A percentile compares a stretch with the other conserved stretches of the same genome.
Conservation (phyloP, 2,329 filamentous ascomycete genomes). For the Phialemoniopsis sp. region DNA sequence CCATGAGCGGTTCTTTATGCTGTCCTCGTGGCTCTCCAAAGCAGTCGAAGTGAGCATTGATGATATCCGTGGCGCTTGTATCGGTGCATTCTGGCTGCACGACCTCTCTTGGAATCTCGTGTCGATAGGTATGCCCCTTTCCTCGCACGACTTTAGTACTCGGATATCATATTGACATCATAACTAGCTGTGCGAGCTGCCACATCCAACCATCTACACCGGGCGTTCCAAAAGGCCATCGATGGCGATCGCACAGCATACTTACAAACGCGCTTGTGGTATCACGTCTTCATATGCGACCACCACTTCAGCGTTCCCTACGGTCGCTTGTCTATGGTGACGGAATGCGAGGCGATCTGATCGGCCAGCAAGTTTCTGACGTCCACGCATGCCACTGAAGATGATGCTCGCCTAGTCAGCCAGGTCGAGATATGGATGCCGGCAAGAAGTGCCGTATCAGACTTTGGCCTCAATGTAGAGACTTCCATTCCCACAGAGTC, state of each 20-base stretch:
- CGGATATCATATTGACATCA: not conserved
- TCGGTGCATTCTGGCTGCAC: slow-evolving; percentile 5
- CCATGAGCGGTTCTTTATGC: not conserved
- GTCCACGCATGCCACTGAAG: slow-evolving; percentile 5
- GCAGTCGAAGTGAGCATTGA: slow-evolving; percentile 1
- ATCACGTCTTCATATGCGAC: slow-evolving; percentile 5
- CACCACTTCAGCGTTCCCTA: slow-evolving; percentile 6
- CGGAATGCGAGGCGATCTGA: slow-evolving; percentile 1
- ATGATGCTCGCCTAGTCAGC: slow-evolving; percentile 10
- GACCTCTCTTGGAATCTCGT: slow-evolving; percentile 4
- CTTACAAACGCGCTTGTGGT: slow-evolving; percentile 1
- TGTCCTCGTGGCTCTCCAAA: slow-evolving; percentile 1
- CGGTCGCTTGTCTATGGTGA: slow-evolving; percentile 9
- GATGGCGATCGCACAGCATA: not conserved
- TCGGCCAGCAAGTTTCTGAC: slow-evolving; percentile 2
- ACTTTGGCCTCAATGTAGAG: not conserved
- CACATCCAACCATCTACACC: slow-evolving; percentile 2
- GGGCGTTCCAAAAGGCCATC: not conserved
- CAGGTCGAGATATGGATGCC: slow-evolving; percentile 11
- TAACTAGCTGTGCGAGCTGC: slow-evolving; percentile 3
- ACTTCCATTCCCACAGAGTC: not conserved
- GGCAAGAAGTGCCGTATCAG: slow-evolving; percentile 8
- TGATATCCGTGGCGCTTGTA: slow-evolving; percentile 3
- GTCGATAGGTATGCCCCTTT: not conserved
- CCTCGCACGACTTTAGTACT: too few relatives aligned